Percentiles rank a stretch among this genome's conserved stretches.
Conservation (phyloP, 768 basidiomycete genomes). For the Lactarius psammicola region DNA sequence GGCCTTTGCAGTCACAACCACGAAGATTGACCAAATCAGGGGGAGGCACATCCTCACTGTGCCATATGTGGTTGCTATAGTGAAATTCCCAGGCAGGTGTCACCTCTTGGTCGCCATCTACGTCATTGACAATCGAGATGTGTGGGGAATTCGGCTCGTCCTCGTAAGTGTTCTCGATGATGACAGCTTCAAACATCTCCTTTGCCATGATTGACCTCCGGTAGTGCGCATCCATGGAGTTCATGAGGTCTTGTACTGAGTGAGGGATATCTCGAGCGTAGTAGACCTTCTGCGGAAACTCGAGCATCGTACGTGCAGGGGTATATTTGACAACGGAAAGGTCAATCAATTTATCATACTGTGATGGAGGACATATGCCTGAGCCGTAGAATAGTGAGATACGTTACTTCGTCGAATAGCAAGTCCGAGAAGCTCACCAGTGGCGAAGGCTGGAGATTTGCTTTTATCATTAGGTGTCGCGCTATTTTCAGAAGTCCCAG, state of each 20-base stretch:
- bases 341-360: not conserved
- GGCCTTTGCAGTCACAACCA: slow-evolving; percentile 74
- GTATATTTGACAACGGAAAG: slow-evolving; percentile 23
- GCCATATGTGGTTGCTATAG: slow-evolving; percentile 83
- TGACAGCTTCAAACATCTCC: slow-evolving; percentile 60
- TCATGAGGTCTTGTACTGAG: slow-evolving; percentile 63
- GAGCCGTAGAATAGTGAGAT: not conserved
- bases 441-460: not conserved
- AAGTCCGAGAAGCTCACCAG: slow-evolving; percentile 8
- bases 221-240: slow-evolving; percentile 45
- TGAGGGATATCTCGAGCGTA: slow-evolving; percentile 57
- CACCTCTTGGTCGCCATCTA: slow-evolving; percentile 54
- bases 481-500: not conserved
- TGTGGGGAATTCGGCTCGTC: slow-evolving; percentile 70
- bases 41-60: slow-evolving; percentile 61
- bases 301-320: slow-evolving; percentile 24
- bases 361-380: not conserved
- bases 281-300: slow-evolving; percentile 32
- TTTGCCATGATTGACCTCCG: slow-evolving; percentile 47
- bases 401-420: not conserved
- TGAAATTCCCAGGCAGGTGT: slow-evolving; percentile 85
- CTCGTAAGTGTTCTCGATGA: slow-evolving; percentile 58
- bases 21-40: slow-evolving; percentile 57
- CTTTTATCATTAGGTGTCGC: not conserved
- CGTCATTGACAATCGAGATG: slow-evolving; percentile 64